Base-by-base conservation (phyloP, 805 yeast genomes). In the Starmerella apicola region DNA sequence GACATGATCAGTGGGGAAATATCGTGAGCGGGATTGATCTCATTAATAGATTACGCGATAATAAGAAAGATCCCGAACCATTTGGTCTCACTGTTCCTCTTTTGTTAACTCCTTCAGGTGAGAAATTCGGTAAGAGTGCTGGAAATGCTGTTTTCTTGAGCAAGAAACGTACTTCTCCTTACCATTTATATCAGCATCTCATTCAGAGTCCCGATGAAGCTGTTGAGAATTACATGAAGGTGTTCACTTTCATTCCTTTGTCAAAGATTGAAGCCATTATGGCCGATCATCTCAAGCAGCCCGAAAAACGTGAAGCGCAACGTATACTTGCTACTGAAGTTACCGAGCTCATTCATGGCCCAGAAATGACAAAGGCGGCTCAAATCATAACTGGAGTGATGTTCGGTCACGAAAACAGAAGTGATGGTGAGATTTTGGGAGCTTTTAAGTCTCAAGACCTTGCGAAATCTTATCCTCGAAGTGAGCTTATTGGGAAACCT, bases 1-100 rank as follows among this genome's bases (percentile, higher is more conserved):
- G 98, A 5, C 85, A 81, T 55, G 98, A 91, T 57, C 98, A 91
- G 60, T 91, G 95, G 85, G 98, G 98, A 1, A 91, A 91, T 53
- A 91, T 91, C 43, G 83, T 94, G 2, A 96, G 97, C 0, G 98
- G 98, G 0, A 72, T 82, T 29, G 98, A 91, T 53, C 66, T 91
- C 42, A 84, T 86, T 29, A 66, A 78, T 1, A 64, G 94, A 46
- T 56, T 81, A 21, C 58, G 54, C 7, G 52, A 55, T 12, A 42
- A 53, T 18, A 34, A 25, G 10, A 15, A 34, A 5, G 48, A 36
- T 2, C 39, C 44, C 6, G 49, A 45, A 24, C 69, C 73, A 3
- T 81, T 62, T 57, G 97, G 96, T 0, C 50, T 91, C 34, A 91
- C 98, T 0, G 95, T 81, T 0, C 97, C 97, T 1, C 62, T 91